These are phyloP conservation scores for Spirogloea muscicola DNA, from an alignment of 139 green algal species.

Conservation along the genomic window DNA sequence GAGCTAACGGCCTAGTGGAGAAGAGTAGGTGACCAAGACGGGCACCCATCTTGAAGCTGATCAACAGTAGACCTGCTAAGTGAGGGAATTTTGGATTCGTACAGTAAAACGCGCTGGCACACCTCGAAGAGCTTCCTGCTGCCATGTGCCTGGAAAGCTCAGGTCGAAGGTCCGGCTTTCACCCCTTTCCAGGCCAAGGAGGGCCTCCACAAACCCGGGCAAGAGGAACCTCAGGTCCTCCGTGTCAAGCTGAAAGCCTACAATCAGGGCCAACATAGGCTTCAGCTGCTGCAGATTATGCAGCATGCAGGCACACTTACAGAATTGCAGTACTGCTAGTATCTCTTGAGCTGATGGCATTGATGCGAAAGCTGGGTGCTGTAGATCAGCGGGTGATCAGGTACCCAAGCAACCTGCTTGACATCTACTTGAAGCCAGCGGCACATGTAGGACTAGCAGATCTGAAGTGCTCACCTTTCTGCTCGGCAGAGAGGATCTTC, in stretches of 20 bases:
- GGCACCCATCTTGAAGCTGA: background rate
- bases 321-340: too few species aligned
- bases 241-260: conserved; percentile 52
- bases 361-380: too few species aligned
- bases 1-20: too few species aligned
- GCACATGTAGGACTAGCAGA: too few species aligned
- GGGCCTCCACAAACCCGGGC: conserved; percentile 46
- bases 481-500: conserved; percentile 20
- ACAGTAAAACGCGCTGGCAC: conserved; percentile 46
- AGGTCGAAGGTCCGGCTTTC: conserved; percentile 40
- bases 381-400: too few species aligned
- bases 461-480: conserved; percentile 29
- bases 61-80: background rate
- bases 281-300: too few species aligned
- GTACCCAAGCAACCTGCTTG: too few species aligned
- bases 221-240: conserved; percentile 38
- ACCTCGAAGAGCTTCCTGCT: conserved; percentile 36
- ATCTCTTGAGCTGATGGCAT: too few species aligned
- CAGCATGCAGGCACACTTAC: too few species aligned
- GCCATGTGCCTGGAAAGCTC: conserved; percentile 43
- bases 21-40: too few species aligned
- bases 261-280: too few species aligned
- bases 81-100: background rate
- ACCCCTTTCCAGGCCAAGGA: conserved; percentile 29
- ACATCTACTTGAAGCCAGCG: too few species aligned